A percentile compares a stretch with the other conserved stretches of the same genome.
phyloP scores from a whole-genome alignment of 1,284 basidiomycete genomes.

The Boletus subluridellus region DNA sequence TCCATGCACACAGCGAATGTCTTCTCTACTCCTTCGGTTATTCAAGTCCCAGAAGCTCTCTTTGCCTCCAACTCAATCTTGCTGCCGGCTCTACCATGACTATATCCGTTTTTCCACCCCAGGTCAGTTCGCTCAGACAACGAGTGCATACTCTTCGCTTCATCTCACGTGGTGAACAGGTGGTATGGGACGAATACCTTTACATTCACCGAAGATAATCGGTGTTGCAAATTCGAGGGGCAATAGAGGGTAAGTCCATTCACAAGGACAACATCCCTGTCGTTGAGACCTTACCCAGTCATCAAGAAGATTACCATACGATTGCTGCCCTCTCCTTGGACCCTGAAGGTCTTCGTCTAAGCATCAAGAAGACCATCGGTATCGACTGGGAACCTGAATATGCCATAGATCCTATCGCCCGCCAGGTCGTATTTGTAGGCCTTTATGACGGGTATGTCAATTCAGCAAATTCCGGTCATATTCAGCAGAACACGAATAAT shows the following conservation, averaged over 20 bases:
- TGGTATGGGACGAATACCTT: conserved; percentile 49
- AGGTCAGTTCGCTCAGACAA: conserved; percentile 38
- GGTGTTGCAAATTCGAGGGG: conserved; percentile 76
- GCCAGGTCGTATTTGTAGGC: conserved; percentile 82
- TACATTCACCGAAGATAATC: conserved; percentile 58
- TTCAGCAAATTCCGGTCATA: neutral
- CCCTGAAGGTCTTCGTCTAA: conserved; percentile 65
- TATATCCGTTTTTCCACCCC: conserved; percentile 61
- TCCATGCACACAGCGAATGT: conserved; percentile 32
- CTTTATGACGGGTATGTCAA: conserved; percentile 80
- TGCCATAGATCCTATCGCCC: conserved; percentile 55
- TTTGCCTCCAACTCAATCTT: conserved; percentile 1
- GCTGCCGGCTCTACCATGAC: conserved; percentile 53
- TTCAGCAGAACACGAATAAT: conserved; percentile 7
- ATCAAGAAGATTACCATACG: conserved; percentile 84
- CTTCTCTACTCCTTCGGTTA: conserved; percentile 20
- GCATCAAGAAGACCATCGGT: conserved; percentile 57
- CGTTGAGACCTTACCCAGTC: conserved; percentile 36
- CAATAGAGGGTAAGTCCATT: conserved; percentile 54
- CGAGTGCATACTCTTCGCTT: neutral
- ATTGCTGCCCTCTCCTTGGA: conserved; percentile 72
- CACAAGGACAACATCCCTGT: neutral
- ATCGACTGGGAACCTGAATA: conserved; percentile 70
- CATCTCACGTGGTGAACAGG: conserved; percentile 30
- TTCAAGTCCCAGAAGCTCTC: conserved; percentile 18